Evolutionary conservation across 179 eudicot genomes (phyloP), one percentile per base, ranked within the genome.

Genomic region (Silene noctiflora): DNA sequence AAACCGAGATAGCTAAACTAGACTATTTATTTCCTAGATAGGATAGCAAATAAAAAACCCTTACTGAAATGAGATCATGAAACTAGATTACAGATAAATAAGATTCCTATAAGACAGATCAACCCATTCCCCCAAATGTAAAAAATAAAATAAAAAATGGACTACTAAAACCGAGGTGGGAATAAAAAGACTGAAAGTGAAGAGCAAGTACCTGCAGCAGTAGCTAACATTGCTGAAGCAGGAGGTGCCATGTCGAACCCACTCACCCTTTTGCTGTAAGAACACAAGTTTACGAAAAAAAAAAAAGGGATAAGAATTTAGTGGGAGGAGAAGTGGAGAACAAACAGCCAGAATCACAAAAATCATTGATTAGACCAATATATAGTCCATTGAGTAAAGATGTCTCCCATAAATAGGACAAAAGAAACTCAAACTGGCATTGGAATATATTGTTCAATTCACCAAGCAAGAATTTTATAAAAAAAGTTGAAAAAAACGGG

Each of bases 211-310:
- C 98, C 99, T 89, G 90, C 73, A 61, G 86, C 88, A 21, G 85
- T 75, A 83, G 98, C 82, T 77, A 93, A 76, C 86, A 93, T 76
- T 73, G 94, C 94, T 79, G 97, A 79, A 76, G 90, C 84, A 62
- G 99, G 98, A 84, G 99, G 99, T 71, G 98, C 98, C 97, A 96
- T 90, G 89, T 96, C 99, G 70, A 96, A 96, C 60, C 99, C 99
- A 81, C 99, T 96, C 59, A 90, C 85, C 86, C 98, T 93, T 87
- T 94, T 93, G 92, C 99, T 93, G 94, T 77, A 91, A 17, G 56
- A 21, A 35, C 71, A 24, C 27, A 51, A 75, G 35, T 24, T 51
- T 25, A 64, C 3, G 1, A 74, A 29, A 33, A 67, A 72, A 27
- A 27, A 27, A 27, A 27, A 1, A 27, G 29, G 22, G n/a, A 60